Evolutionary conservation across 176 grass and related monocot species (phyloP), one percentile per base, ranked within the genome.

Genomic region (Rhynchospora tenuis): DNA sequence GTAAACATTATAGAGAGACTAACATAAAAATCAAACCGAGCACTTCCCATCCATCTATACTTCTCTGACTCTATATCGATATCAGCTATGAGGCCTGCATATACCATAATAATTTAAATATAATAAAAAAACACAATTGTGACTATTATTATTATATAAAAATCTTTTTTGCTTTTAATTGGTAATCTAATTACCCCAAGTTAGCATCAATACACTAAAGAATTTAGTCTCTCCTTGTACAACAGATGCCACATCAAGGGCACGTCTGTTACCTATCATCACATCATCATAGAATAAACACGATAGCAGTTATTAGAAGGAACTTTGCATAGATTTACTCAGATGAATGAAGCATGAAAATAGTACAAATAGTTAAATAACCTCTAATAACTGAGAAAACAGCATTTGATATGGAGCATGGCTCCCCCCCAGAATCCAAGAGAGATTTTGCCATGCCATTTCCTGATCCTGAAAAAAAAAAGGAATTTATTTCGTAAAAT

Each of bases 1-100:
- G 72, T 28, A 28, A 82, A 55, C 2, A 55, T 31, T 76, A 64
- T 38, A 62, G 84, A 85, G 33, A 85, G 81, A 83, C 85, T 78
- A 91, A 95, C 97, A 86, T 99, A 95, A 75, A 99, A 89, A 4
- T 92, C 89, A 68, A 99, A 72, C 27, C 97, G 97, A 85, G 88
- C 93, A n/a, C 93, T 93, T 87, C 93, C 93, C 93, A 99, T 90
- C 97, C 97, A 99, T 67, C 97, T 93, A 68, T 93, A 99, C 77
- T 99, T 99, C 85, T 99, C 97, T 19, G 93, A 99, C 58, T 99
- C 93, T 55, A 96, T 99, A 92, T 99, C 93, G 58, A 96, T 83
- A 83, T 99, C 97, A 81, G 97, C 97, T 60, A 99, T 84, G 61
- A 99, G 88, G 64, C 97, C 97, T 99, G 88, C 73, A 86, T 64